Evolutionary conservation across 139 green algal species (phyloP).

Genomic region (Deuterostichococcus epilithicus): DNA sequence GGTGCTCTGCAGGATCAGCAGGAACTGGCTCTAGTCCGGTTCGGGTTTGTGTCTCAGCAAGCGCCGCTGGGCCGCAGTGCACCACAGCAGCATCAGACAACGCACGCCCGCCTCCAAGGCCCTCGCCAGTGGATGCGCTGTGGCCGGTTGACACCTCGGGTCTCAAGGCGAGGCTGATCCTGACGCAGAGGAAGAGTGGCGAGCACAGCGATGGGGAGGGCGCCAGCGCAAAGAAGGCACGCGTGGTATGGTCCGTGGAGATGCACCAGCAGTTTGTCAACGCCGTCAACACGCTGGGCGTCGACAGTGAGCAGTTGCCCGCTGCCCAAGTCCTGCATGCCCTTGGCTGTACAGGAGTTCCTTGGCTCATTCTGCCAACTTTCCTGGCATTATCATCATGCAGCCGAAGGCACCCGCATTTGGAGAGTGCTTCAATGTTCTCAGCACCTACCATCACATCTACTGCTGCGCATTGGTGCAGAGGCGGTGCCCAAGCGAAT

Average conservation of each 20-base stretch:
- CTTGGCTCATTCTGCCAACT: neutral
- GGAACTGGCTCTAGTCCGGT: too few species aligned
- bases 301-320: slow-evolving; percentile 79
- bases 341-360: neutral
- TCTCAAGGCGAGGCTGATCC: too few species aligned
- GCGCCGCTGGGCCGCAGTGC: too few species aligned
- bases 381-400: too few species aligned
- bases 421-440: too few species aligned
- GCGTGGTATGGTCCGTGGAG: slow-evolving; percentile 93
- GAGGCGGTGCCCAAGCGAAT: slow-evolving; percentile 98
- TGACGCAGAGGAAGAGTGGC: neutral
- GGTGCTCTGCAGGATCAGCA: too few species aligned
- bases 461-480: slow-evolving; percentile 17
- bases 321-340: neutral
- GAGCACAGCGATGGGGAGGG: slow-evolving; percentile 31
- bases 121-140: too few species aligned
- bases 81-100: too few species aligned
- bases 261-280: slow-evolving; percentile 95
- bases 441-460: neutral
- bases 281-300: slow-evolving; percentile 88
- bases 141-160: too few species aligned
- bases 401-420: neutral
- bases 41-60: too few species aligned
- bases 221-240: slow-evolving; percentile 76
- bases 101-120: too few species aligned